Base-by-base conservation (phyloP, 2,329 filamentous ascomycete genomes). In the Cladosporium oxysporum region DNA sequence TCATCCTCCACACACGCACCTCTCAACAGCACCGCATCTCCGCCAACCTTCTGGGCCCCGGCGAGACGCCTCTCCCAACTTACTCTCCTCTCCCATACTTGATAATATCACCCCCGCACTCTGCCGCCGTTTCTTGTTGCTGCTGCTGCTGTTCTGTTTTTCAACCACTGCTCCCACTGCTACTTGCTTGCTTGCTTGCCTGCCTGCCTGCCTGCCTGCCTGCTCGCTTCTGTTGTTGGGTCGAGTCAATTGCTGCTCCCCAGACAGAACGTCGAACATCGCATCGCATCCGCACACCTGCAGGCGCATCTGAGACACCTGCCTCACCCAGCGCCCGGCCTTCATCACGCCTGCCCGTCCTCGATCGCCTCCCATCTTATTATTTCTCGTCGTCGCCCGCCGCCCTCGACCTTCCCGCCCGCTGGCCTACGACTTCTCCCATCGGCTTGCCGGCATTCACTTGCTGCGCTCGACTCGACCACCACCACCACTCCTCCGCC, bases 381-480 rank as follows among this genome's bases (percentile, higher is more conserved):
- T 11, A 35, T 35, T 41, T 33, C 12, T 55, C 12, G 8, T 55
- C 29, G 52, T 18, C 37, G 37, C 18, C 49, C 37, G 35, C 37
- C 26, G 23, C 50, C n/a, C 33, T 28, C 52, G 33, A 49, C 26
- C 49, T 33, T 26, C 60, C 57, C 18, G n/a, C 58, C 44, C 23
- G 23, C 23, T 26, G 23, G 28, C 58, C 58, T 16, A 57, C 41
- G 16, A 35, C 62, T 63, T 41, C 61, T 55, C 23, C 21, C 29
- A 33, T 69, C 69, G 63, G 63, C 66, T 68, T 62, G 69, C 73
- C 72, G 69, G 74, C 73, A 73, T 75, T 75, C 49, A 77, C 73
- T 80, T 79, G 78, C 77, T 79, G 77, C 72, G 72, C 70, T 66
- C 66, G 69, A 66, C 60, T 71, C 70, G 69, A 67, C 61, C 23